Evolutionary conservation across 2,329 filamentous ascomycete species (phyloP), one percentile per base, ranked within the genome.

Genomic region (Nigrograna mackinnonii): DNA sequence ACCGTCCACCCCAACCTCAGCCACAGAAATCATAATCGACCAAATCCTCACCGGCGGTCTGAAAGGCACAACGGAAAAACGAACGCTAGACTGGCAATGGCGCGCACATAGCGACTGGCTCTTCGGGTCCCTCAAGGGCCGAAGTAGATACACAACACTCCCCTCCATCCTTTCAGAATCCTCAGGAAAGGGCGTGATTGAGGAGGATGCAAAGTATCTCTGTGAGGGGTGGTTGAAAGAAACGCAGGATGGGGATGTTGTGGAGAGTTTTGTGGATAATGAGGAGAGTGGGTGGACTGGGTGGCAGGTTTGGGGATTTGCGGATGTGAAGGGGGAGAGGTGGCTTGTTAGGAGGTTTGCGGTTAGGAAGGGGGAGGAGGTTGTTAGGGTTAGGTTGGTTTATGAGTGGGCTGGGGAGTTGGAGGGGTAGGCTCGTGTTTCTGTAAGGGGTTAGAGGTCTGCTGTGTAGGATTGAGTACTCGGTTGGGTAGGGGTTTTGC

Each of bases 51-150:
- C 86, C 6, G 89, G 84, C 46, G 86, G 84, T 41, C 74, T 95
- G 50, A 81, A 80, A 60, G 84, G 82, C 57, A 91, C 78, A 14
- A 70, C 71, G 14, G 85, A 88, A 63, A 59, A 69, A 6, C 79
- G 85, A 35, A 69, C 61, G 1, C 67, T 86, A 3, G 77, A 86
- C 62, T 83, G 78, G 71, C 64, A 69, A 18, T 77, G 70, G 41
- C 84, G 86, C 55, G 79, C 81, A 49, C 88, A 91, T 74, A 73
- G 72, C 18, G 90, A 96, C 74, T 85, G 84, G 76, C 80, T 95
- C 53, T 96, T 95, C 66, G 91, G 91, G 44, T 73, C 71, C 41
- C 79, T 94, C 49, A 73, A 74, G 38, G 88, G 86, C 43, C 77
- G 76, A 46, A 81, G 78, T 32, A 69, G 74, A 34, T 83, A 78